These are phyloP conservation scores for Leccinum pachyderme DNA, from an alignment of 1,284 basidiomycete genomes.

Conservation along the genomic window DNA sequence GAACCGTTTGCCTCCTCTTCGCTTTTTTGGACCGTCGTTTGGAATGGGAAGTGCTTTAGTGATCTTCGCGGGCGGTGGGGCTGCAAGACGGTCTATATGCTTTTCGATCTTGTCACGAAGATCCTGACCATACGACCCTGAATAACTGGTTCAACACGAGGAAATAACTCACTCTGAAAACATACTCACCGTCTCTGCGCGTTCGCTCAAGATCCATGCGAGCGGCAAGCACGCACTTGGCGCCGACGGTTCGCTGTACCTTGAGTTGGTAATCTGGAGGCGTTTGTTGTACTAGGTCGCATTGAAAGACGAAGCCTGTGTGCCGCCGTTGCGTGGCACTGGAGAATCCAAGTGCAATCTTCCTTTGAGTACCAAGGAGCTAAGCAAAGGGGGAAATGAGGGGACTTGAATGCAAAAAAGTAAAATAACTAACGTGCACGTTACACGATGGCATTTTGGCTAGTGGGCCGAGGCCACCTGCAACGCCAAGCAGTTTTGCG, in stretches of 20 bases:
- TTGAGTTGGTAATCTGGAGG: slow-evolving; percentile 92
- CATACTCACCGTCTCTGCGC: slow-evolving; percentile 65
- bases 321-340: slow-evolving; percentile 82
- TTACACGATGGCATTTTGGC: slow-evolving; percentile 97
- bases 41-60: slow-evolving; percentile 95
- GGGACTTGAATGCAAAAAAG: background rate
- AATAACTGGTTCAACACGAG: slow-evolving; percentile 9
- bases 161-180: background rate
- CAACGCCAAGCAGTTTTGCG: slow-evolving; percentile 95
- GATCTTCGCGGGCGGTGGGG: slow-evolving; percentile 93
- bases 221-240: slow-evolving; percentile 88
- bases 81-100: slow-evolving; percentile 88
- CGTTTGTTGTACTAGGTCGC: slow-evolving; percentile 80
- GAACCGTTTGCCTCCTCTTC: slow-evolving; percentile 90
- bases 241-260: slow-evolving; percentile 89
- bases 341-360: slow-evolving; percentile 86
- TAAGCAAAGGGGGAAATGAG: slow-evolving; percentile 31
- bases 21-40: slow-evolving; percentile 92
- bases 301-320: slow-evolving; percentile 96
- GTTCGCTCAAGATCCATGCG: slow-evolving; percentile 88
- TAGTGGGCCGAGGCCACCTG: slow-evolving; percentile 88
- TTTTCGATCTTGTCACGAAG: slow-evolving; percentile 87
- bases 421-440: slow-evolving; percentile 68
- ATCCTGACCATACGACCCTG: slow-evolving; percentile 77
- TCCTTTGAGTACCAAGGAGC: slow-evolving; percentile 93